A percentile compares a stretch with the other conserved stretches of the same genome.
Conservation (phyloP, 768 basidiomycete species). For the Cystofilobasidium ferigula region DNA sequence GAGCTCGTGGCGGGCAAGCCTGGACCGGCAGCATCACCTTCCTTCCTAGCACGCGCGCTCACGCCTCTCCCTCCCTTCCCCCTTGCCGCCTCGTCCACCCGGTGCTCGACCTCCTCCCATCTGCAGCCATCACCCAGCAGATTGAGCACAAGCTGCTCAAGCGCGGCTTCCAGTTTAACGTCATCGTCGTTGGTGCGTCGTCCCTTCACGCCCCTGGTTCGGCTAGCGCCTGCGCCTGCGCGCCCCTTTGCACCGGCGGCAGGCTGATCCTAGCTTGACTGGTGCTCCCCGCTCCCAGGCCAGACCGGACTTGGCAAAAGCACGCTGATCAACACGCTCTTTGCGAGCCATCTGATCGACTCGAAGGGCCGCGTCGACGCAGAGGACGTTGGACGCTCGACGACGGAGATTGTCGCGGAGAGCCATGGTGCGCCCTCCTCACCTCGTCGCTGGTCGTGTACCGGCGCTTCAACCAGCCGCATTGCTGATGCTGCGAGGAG, state of each 20-base stretch:
- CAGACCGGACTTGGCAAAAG: slow-evolving; percentile 98
- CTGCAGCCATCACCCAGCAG: slow-evolving; percentile 78
- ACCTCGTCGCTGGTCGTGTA: background rate
- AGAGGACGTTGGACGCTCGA: slow-evolving; percentile 83
- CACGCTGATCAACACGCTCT: slow-evolving; percentile 96
- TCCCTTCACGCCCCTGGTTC: slow-evolving; percentile 1
- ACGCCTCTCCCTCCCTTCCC: slow-evolving; percentile 2
- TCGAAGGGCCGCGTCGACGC: slow-evolving; percentile 84
- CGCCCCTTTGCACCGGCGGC: background rate
- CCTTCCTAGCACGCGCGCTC: background rate
- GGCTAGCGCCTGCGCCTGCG: background rate
- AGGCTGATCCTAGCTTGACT: background rate
- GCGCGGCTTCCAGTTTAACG: slow-evolving; percentile 98
- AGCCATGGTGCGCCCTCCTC: slow-evolving; percentile 63
- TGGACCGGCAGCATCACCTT: background rate
- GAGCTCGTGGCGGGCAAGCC: background rate
- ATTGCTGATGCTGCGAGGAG: background rate
- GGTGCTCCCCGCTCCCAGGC: slow-evolving; percentile 44
- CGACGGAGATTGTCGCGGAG: slow-evolving; percentile 89
- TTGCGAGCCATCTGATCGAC: slow-evolving; percentile 95
- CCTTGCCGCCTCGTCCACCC: background rate
- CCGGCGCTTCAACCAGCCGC: background rate
- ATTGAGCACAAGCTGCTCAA: slow-evolving; percentile 99
- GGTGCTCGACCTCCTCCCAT: too few species aligned
- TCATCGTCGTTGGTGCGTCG: slow-evolving; percentile 86